Conservation (phyloP, 164 flowering plant species). For the Aristolochia contorta region DNA sequence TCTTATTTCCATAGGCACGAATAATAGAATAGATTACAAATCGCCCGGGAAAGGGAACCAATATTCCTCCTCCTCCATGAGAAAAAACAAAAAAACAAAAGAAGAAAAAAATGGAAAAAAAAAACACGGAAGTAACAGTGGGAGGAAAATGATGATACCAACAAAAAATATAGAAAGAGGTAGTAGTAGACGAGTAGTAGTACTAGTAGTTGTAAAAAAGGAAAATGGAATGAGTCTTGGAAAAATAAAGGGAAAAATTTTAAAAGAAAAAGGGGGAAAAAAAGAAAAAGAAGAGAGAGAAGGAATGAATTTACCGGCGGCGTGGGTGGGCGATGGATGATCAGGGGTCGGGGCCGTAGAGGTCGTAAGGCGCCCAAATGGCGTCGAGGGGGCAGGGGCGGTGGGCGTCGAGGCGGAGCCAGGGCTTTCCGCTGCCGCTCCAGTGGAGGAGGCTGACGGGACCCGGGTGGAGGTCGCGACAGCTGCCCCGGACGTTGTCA, state of each 20-base stretch:
- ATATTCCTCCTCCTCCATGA: not conserved
- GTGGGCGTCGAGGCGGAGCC: conserved; percentile 72
- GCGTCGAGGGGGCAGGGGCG: conserved; percentile 76
- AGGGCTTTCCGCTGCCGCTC: conserved; percentile 97
- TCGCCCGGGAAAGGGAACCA: conserved; percentile 14
- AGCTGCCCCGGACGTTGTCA: conserved; percentile 83
- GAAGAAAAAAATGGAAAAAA: conserved; percentile 21
- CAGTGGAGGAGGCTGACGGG: conserved; percentile 90
- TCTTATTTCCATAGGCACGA: conserved; percentile 18
- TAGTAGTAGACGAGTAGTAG: no score
- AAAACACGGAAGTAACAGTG: conserved; percentile 9
- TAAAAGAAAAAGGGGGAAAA: not conserved
- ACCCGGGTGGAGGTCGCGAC: conserved; percentile 83
- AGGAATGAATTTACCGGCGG: conserved; percentile 31
- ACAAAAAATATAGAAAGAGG: not conserved
- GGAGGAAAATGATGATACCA: conserved; percentile 3
- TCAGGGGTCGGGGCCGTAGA: conserved; percentile 41
- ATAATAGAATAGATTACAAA: conserved; percentile 12
- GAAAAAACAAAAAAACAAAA: not conserved
- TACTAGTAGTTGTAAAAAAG: no score
- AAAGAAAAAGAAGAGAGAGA: not conserved
- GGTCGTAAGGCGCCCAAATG: conserved; percentile 82
- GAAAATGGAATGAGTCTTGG: not conserved
- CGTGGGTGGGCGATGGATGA: not conserved
- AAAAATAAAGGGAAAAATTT: no score